Conservation (phyloP, 495 filamentous ascomycete species). For the Xylaria telfairii region DNA sequence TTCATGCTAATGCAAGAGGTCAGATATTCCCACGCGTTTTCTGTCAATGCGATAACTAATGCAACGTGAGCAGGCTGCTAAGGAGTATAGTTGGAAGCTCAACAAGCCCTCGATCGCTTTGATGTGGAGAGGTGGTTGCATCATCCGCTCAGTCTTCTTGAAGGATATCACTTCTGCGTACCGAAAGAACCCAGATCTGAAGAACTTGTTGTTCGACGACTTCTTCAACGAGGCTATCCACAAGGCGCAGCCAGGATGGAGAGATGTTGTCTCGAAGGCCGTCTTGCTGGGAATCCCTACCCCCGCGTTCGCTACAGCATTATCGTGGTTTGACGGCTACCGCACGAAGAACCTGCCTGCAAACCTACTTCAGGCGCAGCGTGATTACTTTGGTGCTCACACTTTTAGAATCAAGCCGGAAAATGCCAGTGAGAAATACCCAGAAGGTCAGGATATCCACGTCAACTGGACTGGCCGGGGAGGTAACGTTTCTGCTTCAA, state of each 20-base stretch:
- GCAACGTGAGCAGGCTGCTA: slow-evolving; percentile 69
- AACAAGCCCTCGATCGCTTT: slow-evolving; percentile 99
- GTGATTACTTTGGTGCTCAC: slow-evolving; percentile 99
- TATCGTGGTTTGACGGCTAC: slow-evolving; percentile 98
- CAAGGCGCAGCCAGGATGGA: slow-evolving; percentile 94
- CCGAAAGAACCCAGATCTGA: slow-evolving; percentile 90
- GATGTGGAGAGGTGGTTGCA: slow-evolving; percentile 99
- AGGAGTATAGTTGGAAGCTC: slow-evolving; percentile 95
- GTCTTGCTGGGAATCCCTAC: slow-evolving; percentile 93
- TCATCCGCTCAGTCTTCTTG: slow-evolving; percentile 99
- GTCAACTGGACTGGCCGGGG: slow-evolving; percentile 99
- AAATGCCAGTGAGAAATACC: slow-evolving; percentile 80
- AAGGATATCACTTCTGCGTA: slow-evolving; percentile 99
- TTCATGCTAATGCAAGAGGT: slow-evolving; percentile 99
- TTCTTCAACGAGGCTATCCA: slow-evolving; percentile 99
- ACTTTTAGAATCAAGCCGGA: slow-evolving; percentile 98
- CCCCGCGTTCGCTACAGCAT: slow-evolving; percentile 93
- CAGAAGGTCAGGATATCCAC: slow-evolving; percentile 88
- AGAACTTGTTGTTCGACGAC: slow-evolving; percentile 97
- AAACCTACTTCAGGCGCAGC: slow-evolving; percentile 97
- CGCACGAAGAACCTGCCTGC: slow-evolving; percentile 92
- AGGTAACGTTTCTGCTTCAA: slow-evolving; percentile 94
- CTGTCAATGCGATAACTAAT: slow-evolving; percentile 29
- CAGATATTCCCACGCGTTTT: slow-evolving; percentile 42
- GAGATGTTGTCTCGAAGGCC: slow-evolving; percentile 89